A percentile compares a stretch with the other conserved stretches of the same genome.
These are phyloP conservation scores for Trypanosoma platydactyli DNA, from an alignment of 208 protist species.

Conservation along the genomic window DNA sequence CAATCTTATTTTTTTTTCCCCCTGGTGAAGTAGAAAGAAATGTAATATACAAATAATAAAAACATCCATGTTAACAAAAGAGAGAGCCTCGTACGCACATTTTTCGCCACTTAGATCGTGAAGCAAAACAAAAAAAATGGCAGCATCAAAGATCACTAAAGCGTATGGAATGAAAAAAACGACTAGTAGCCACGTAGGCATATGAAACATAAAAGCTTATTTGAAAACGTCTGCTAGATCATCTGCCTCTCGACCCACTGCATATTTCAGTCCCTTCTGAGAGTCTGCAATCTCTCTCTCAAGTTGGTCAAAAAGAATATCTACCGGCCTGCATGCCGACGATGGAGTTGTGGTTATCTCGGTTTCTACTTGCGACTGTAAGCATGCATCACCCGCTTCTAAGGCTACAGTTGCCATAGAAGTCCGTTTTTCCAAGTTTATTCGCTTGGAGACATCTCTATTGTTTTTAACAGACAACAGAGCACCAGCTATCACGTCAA, in stretches of 20 bases:
- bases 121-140: neutral
- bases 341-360: neutral
- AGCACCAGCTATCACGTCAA: constrained; percentile 28
- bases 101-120: neutral
- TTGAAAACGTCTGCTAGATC: constrained; percentile 35
- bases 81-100: neutral
- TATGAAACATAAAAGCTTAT: constrained; percentile 4
- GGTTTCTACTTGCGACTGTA: neutral
- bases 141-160: neutral
- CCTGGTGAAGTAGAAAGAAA: constrained; percentile 6
- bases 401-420: neutral
- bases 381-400: neutral
- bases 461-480: constrained; percentile 55
- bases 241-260: no score
- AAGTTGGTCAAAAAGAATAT: no score
- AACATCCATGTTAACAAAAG: constrained; percentile 15
- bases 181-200: neutral
- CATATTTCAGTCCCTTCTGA: no score
- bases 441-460: constrained; percentile 50
- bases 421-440: constrained; percentile 52
- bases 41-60: constrained; percentile 8
- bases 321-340: neutral
- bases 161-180: neutral
- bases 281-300: no score
- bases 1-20: constrained; percentile 1